Evolutionary conservation across 441 rosid species (phyloP).

Genomic region (Capsella rubella): DNA sequence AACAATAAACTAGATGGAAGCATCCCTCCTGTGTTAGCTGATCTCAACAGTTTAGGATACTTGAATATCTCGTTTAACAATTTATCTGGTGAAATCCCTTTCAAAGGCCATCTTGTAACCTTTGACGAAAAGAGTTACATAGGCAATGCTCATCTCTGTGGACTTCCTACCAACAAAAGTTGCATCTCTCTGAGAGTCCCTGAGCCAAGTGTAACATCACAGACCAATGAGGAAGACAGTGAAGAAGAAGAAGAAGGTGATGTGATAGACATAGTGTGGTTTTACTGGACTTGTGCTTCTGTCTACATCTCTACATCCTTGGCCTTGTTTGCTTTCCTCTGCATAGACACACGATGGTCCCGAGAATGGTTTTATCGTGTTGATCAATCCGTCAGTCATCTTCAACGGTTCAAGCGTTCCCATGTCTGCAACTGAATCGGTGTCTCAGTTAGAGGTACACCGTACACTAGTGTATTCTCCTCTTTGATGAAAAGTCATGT

Average conservation of each 20-base stretch:
- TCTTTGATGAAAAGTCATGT: not conserved
- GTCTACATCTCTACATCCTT: not conserved
- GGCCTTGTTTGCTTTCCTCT: slow-evolving; percentile 14
- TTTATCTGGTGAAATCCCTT: slow-evolving; percentile 1
- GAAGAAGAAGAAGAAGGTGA: slow-evolving; percentile 2
- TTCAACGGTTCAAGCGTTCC: not conserved
- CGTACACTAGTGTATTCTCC: not conserved
- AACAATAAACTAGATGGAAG: not conserved
- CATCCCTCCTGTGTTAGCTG: not conserved
- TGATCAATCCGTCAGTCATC: not conserved
- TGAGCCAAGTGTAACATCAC: not conserved
- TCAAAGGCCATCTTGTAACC: slow-evolving; percentile 3
- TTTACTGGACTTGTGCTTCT: slow-evolving; percentile 32
- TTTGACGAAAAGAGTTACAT: not conserved
- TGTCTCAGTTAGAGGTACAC: not conserved
- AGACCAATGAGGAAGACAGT: not conserved
- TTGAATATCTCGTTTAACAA: not conserved
- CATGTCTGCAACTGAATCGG: not conserved
- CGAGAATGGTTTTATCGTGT: slow-evolving; percentile 3
- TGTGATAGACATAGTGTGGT: not conserved
- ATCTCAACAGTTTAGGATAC: not conserved
- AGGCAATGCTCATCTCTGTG: not conserved
- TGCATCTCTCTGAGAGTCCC: not conserved
- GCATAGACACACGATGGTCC: slow-evolving; percentile 21
- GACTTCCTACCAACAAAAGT: not conserved